phyloP scores from a whole-genome alignment of 192 early-diverging fungal genomes.

The Entomortierella parvispora region DNA sequence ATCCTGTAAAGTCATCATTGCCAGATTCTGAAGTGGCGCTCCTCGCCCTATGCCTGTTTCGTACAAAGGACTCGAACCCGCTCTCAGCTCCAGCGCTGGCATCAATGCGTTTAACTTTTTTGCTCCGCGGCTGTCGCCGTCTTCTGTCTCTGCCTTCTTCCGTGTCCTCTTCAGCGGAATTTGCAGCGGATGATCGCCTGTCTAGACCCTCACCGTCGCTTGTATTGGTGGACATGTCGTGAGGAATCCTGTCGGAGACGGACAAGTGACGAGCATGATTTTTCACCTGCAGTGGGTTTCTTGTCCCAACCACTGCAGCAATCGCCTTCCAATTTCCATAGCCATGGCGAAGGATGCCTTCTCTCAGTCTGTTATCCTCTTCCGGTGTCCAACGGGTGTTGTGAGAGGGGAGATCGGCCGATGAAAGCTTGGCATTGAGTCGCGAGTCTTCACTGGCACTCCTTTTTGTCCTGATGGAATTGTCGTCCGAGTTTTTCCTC shows the following conservation, averaged over 20 bases:
- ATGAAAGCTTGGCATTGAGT: conserved; percentile 51
- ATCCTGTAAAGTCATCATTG: conserved; percentile 48
- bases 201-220: conserved; percentile 51
- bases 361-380: conserved; percentile 64
- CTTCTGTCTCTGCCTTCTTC: not conserved
- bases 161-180: conserved; percentile 31
- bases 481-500: conserved; percentile 33
- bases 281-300: conserved; percentile 70
- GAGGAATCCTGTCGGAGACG: conserved; percentile 52
- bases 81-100: conserved; percentile 21
- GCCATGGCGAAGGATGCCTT: conserved; percentile 59
- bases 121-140: conserved; percentile 28
- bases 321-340: conserved; percentile 69
- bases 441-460: conserved; percentile 43
- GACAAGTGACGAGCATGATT: conserved; percentile 69
- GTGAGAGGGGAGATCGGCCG: conserved; percentile 59
- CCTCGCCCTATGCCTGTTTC: conserved; percentile 33
- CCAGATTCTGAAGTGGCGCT: conserved; percentile 47
- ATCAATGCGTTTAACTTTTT: conserved; percentile 37
- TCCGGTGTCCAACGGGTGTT: conserved; percentile 67
- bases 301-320: conserved; percentile 58
- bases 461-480: conserved; percentile 30
- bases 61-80: conserved; percentile 20
- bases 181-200: conserved; percentile 34
- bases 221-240: conserved; percentile 43